phyloP scores from a whole-genome alignment of 2,329 filamentous ascomycete genomes.

The Parastagonospora avenae region DNA sequence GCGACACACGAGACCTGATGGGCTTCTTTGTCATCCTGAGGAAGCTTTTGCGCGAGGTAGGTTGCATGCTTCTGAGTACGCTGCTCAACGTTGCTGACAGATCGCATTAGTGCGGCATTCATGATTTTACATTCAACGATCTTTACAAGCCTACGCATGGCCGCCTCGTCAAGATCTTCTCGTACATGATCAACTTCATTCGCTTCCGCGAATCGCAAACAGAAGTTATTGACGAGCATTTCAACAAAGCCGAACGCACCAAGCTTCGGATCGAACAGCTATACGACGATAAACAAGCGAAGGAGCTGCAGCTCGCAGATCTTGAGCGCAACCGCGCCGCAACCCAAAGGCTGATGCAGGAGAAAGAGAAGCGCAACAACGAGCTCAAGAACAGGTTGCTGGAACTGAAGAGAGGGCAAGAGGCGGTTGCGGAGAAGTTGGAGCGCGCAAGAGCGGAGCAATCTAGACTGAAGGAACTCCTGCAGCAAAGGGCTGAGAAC shows the following conservation, averaged over 20 bases:
- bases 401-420: conserved; percentile 80
- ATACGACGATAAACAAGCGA: conserved; percentile 84
- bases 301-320: conserved; percentile 78
- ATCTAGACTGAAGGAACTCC: conserved; percentile 69
- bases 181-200: conserved; percentile 98
- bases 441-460: conserved; percentile 85
- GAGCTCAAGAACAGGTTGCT: conserved; percentile 82
- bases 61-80: not conserved
- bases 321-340: conserved; percentile 79
- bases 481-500: conserved; percentile 74
- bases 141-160: conserved; percentile 89
- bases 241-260: conserved; percentile 85
- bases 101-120: conserved; percentile 74
- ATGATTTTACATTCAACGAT: conserved; percentile 92
- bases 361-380: conserved; percentile 85
- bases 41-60: conserved; percentile 72
- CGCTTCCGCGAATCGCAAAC: conserved; percentile 95
- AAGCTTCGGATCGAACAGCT: conserved; percentile 87
- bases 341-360: conserved; percentile 79
- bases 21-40: conserved; percentile 89
- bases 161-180: conserved; percentile 92
- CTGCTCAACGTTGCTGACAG: conserved; percentile 11
- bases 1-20: conserved; percentile 92
- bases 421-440: conserved; percentile 79
- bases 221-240: conserved; percentile 85